Evolutionary conservation across 2,329 filamentous ascomycete genomes (phyloP), one percentile per base, ranked within the genome.

Genomic region (Clonostachys rosea): DNA sequence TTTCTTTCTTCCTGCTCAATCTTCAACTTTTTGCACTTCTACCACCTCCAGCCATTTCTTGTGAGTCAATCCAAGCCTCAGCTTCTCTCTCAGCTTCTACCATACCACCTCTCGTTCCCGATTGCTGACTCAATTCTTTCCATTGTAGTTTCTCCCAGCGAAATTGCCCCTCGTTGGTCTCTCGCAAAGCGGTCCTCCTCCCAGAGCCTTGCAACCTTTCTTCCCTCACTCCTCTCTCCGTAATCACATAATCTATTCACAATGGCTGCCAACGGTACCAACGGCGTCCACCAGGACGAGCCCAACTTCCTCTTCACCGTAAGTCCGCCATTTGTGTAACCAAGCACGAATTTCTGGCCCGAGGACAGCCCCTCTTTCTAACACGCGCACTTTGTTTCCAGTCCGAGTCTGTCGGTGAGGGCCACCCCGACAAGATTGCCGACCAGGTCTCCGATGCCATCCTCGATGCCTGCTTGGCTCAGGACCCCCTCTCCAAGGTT

Each of bases 391-490:
- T 43, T 42, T 41, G n/a, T 39, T 47, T 45, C 9, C 53, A 85
- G 81, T 94, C 88, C 70, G 89, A 94, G 74, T 91, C 88, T 49
- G 89, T 92, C 64, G 89, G 88, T 68, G 89, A 92, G 75, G 88
- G 89, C 59, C 91, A 95, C 77, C 89, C 91, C 63, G 91, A 95
- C 74, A 96, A 96, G 87, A 96, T 96, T 68, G 89, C 88, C 71
- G 94, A 99, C 71, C 94, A 99, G 79, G 89, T 97, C 66, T 97
- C 92, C 54, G 94, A 99, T 78, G 92, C 94, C 62, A 83, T 99
- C 65, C 91, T 99, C 78, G 94, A 99, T 81, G 94, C 94, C 76
- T 97, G 94, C 78, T 79, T 99, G 66, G 79, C 79, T 54, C 87
- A 94, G 74, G 94, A 99, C 71, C 92, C 92, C 57, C 84, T 96